Conservation (phyloP, 2,329 filamentous ascomycete species). For the Fusarium subglutinans region DNA sequence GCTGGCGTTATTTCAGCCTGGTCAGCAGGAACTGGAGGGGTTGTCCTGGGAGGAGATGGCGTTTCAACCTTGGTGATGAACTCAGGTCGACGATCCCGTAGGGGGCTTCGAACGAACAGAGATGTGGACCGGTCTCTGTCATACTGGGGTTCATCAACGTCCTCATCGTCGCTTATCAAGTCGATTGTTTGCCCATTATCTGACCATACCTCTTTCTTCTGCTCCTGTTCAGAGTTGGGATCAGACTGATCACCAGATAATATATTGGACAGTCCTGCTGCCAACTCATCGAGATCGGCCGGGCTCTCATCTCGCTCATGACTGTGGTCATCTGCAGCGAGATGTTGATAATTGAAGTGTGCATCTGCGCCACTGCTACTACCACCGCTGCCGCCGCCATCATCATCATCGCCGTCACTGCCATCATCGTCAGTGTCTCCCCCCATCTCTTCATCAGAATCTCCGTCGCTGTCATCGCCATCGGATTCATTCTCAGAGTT, state of each 20-base stretch:
- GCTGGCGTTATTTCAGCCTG: not conserved
- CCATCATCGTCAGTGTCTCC: not conserved
- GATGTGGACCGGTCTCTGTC: not conserved
- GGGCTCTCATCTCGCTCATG: not conserved
- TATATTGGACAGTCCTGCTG: not conserved
- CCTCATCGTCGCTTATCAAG: not conserved
- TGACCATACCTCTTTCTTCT: not conserved
- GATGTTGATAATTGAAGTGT: too few species aligned
- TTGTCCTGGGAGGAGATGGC: not conserved
- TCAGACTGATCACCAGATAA: not conserved
- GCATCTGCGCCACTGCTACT: not conserved
- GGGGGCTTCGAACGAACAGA: slow-evolving; percentile 11
- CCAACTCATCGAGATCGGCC: not conserved
- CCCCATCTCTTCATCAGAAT: not conserved
- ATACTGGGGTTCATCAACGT: not conserved
- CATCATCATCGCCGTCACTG: not conserved
- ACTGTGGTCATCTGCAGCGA: not conserved
- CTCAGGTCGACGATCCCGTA: not conserved
- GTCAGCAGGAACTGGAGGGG: too few species aligned
- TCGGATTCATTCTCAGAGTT: not conserved
- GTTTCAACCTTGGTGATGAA: slow-evolving; percentile 17
- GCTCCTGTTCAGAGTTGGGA: not conserved
- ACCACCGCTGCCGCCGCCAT: not conserved
- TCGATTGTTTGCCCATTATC: not conserved
- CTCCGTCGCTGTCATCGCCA: not conserved